Evolutionary conservation across 2,329 filamentous ascomycete genomes (phyloP).

Genomic region (Aaosphaeria arxii): DNA sequence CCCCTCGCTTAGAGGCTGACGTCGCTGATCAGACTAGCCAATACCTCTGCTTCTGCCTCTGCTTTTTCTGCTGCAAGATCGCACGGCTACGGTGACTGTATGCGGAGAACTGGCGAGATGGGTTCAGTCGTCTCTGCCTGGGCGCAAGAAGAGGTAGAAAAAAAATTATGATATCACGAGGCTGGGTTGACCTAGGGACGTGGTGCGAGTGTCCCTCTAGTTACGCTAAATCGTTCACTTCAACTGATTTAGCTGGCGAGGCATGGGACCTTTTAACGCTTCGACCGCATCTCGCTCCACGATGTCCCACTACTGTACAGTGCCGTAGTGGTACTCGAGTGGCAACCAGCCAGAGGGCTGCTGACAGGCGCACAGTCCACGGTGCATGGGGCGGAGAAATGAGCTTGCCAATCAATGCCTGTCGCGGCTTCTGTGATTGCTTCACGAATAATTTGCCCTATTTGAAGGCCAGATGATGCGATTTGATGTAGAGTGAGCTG

Average conservation of each 20-base stretch:
- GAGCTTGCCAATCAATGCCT: constrained; percentile 5
- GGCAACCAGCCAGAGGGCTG: constrained; percentile 1
- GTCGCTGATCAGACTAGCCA: constrained; percentile 1
- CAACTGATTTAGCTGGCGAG: neutral
- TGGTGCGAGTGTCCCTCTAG: no score
- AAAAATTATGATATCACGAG: no score
- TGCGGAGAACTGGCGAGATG: no score
- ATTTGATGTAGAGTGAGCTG: neutral
- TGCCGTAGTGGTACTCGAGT: neutral
- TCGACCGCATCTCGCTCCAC: neutral
- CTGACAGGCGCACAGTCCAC: constrained; percentile 3
- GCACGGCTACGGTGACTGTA: no score
- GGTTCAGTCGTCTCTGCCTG: no score
- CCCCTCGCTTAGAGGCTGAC: constrained; percentile 1
- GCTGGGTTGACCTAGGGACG: no score
- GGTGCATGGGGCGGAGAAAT: constrained; percentile 6
- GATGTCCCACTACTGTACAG: no score
- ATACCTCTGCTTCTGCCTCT: no score
- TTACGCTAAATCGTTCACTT: no score
- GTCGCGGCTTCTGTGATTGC: neutral
- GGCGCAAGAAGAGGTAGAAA: no score
- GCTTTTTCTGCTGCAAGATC: no score
- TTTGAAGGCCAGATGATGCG: neutral
- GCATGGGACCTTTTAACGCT: neutral
- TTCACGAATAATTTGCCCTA: constrained; percentile 1